These are phyloP conservation scores for Pichia nanzhaoensis DNA, from an alignment of 805 yeast genomes.

Conservation along the genomic window DNA sequence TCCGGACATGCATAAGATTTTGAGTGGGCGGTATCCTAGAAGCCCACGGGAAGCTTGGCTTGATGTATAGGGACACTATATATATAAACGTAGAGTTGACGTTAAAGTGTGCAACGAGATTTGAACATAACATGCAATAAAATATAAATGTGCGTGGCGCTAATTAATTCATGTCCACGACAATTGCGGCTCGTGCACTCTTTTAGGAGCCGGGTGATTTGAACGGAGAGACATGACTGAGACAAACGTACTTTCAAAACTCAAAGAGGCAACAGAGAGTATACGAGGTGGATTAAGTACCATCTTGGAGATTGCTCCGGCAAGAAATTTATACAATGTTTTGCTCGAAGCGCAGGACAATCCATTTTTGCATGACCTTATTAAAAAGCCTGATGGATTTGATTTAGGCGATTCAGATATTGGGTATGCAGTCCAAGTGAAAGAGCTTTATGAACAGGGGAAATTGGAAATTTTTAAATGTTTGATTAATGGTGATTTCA, in stretches of 20 bases:
- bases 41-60: constrained; percentile 27
- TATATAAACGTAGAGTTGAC: too few relatives aligned
- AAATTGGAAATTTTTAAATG: constrained; percentile 46
- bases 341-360: constrained; percentile 22
- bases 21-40: constrained; percentile 17
- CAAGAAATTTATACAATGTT: constrained; percentile 1
- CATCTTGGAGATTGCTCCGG: constrained; percentile 13
- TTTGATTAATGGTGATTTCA: constrained; percentile 35
- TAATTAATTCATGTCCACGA: too few relatives aligned
- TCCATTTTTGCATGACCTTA: constrained; percentile 10
- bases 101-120: too few relatives aligned
- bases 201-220: too few relatives aligned
- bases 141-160: too few relatives aligned
- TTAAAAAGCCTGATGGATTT: constrained; percentile 31
- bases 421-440: constrained; percentile 52
- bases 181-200: too few relatives aligned
- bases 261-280: constrained; percentile 9
- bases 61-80: constrained; percentile 13
- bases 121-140: too few relatives aligned
- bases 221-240: too few relatives aligned
- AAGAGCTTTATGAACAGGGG: constrained; percentile 43
- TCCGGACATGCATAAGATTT: constrained; percentile 22
- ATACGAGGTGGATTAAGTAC: constrained; percentile 4
- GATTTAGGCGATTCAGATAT: constrained; percentile 41
- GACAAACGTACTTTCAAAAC: constrained; percentile 3